Conservation (phyloP, 805 yeast species). For the Saccharomycopsis selenospora region DNA sequence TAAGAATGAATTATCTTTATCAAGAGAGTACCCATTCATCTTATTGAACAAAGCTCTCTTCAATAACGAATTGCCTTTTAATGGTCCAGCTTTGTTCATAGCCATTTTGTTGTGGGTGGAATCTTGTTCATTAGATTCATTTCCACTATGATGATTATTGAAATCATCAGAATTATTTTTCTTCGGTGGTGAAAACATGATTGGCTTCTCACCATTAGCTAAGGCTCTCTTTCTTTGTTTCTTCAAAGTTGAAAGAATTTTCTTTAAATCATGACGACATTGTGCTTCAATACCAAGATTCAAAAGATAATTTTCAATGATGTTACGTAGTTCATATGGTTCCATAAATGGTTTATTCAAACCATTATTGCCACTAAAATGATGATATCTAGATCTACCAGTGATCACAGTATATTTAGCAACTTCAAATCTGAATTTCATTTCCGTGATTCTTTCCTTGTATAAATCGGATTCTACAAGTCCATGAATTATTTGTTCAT, state of each 20-base stretch:
- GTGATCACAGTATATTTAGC: conserved; percentile 56
- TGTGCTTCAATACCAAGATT: conserved; percentile 66
- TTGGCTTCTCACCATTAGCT: neutral
- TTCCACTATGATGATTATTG: conserved; percentile 11
- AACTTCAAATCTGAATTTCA: conserved; percentile 46
- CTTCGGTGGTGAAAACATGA: conserved; percentile 1
- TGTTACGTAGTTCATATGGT: conserved; percentile 63
- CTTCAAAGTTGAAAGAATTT: conserved; percentile 41
- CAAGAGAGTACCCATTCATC: conserved; percentile 21
- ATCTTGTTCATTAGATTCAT: conserved; percentile 7
- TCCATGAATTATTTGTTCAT: conserved; percentile 39
- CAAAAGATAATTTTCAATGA: conserved; percentile 60
- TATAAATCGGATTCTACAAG: conserved; percentile 58
- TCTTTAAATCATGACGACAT: conserved; percentile 58
- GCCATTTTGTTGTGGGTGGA: neutral
- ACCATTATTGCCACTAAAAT: conserved; percentile 12
- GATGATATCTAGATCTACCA: conserved; percentile 45
- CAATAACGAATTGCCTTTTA: conserved; percentile 23
- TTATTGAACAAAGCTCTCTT: conserved; percentile 30
- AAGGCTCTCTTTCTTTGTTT: conserved; percentile 32
- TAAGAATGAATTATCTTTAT: conserved; percentile 14
- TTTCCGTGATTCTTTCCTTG: conserved; percentile 51
- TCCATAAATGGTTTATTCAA: conserved; percentile 28
- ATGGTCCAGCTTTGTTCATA: neutral
- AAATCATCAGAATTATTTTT: conserved; percentile 11